Conservation (phyloP, 805 yeast species). For the Sugiyamaella qingdaonensis region DNA sequence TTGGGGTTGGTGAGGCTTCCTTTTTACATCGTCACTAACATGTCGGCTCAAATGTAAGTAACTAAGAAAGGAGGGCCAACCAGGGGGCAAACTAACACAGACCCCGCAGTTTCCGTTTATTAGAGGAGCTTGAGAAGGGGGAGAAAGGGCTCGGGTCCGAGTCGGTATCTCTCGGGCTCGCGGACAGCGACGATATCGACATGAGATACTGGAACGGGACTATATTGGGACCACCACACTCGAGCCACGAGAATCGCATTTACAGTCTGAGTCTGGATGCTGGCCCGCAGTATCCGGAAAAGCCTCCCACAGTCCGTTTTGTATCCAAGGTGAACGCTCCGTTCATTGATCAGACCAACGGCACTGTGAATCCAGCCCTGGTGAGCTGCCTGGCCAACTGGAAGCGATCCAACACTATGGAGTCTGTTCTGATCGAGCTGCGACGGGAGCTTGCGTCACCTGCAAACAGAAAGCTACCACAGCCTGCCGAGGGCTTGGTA, state of each 20-base stretch:
- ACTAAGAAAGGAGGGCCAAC: not conserved
- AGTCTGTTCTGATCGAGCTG: slow-evolving; percentile 81
- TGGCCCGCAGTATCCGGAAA: slow-evolving; percentile 80
- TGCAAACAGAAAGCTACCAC: slow-evolving; percentile 75
- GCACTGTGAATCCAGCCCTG: slow-evolving; percentile 45
- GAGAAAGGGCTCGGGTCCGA: slow-evolving; percentile 97
- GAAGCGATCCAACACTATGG: slow-evolving; percentile 92
- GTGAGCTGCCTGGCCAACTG: slow-evolving; percentile 74
- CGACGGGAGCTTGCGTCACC: slow-evolving; percentile 85
- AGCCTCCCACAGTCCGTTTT: slow-evolving; percentile 81
- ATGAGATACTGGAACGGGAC: slow-evolving; percentile 99
- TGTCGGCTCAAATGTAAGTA: slow-evolving; percentile 15
- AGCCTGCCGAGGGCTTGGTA: slow-evolving; percentile 86
- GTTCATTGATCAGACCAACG: slow-evolving; percentile 70
- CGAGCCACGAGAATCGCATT: slow-evolving; percentile 86
- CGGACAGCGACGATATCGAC: slow-evolving; percentile 83
- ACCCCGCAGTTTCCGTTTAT: slow-evolving; percentile 90
- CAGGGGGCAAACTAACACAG: slow-evolving; percentile 18
- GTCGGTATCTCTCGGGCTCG: slow-evolving; percentile 90
- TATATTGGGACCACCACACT: slow-evolving; percentile 94
- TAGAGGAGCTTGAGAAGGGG: slow-evolving; percentile 96
- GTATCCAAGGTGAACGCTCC: slow-evolving; percentile 85
- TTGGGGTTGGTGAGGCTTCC: not conserved
- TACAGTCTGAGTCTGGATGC: slow-evolving; percentile 79
- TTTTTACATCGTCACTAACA: slow-evolving; percentile 1